These are phyloP conservation scores for Trichomonas tenax DNA, from an alignment of 208 protist species.

Conservation along the genomic window DNA sequence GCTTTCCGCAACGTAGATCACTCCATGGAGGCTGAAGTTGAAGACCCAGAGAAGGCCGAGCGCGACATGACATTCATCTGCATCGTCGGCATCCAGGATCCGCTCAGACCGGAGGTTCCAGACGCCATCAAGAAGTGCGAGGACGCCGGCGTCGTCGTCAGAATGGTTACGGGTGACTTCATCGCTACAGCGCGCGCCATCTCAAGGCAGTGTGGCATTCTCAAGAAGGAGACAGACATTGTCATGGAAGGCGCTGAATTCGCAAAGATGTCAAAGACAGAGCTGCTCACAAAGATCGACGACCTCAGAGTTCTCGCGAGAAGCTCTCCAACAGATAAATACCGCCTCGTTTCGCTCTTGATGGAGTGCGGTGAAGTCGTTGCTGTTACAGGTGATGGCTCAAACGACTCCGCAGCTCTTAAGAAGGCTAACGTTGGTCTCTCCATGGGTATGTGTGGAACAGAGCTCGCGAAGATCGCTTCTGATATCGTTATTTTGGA, in stretches of 20 bases:
- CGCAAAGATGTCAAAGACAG: not conserved
- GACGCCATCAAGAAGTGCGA: constrained; percentile 46
- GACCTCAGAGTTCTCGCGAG: constrained; percentile 16
- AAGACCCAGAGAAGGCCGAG: not conserved
- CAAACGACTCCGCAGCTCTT: constrained; percentile 78
- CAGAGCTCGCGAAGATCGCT: constrained; percentile 27
- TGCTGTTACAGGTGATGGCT: constrained; percentile 57
- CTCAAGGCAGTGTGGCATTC: constrained; percentile 41
- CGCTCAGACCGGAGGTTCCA: constrained; percentile 38
- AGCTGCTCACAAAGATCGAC: not conserved
- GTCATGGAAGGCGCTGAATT: not conserved
- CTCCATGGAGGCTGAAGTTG: not conserved
- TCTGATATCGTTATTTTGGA: constrained; percentile 36
- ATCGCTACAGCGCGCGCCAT: constrained; percentile 55
- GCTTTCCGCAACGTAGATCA: not conserved
- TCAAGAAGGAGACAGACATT: constrained; percentile 21
- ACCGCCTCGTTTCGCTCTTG: not conserved
- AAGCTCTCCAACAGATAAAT: constrained; percentile 23
- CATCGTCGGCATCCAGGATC: constrained; percentile 23
- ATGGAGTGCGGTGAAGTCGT: constrained; percentile 21
- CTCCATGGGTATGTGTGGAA: constrained; percentile 23
- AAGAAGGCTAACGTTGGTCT: constrained; percentile 55
- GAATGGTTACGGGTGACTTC: constrained; percentile 70
- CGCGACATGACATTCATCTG: not conserved
- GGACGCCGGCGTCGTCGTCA: constrained; percentile 59